Evolutionary conservation across 768 basidiomycete genomes (phyloP), one percentile per base, ranked within the genome.

Genomic region (Strobilomyces dryophilus): DNA sequence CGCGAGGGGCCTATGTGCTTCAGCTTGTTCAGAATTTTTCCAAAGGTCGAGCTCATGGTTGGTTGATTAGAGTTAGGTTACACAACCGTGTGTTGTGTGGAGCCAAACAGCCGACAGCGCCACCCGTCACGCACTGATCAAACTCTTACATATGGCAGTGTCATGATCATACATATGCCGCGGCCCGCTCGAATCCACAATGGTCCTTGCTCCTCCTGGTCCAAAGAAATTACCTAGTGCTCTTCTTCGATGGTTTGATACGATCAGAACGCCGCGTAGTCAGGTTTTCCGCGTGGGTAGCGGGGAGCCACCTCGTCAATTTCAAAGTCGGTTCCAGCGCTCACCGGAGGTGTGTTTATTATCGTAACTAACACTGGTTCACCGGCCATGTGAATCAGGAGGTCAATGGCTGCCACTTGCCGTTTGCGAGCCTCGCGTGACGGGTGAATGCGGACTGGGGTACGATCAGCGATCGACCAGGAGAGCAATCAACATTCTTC

Each of bases 391-490:
- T 35, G 60, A 27, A 47, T 41, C 49, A n/a, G 45, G 12, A 24
- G n/a, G 36, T 11, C 18, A 11, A 4, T 56, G 44, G 5, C 47
- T n/a, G 21, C 40, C 32, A 14, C 24, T 49, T 24, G 10, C 18
- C 20, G 41, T 40, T 53, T 29, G 26, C 29, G 9, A 34, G 32
- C 24, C 34, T 24, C 21, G 26, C 18, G 21, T 15, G 40, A 42
- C 24, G 10, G 21, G 35, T 48, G 29, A 46, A 47, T 20, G 21
- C 45, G 26, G 59, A 57, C 44, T 27, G 37, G 54, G 42, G 45
- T 50, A 46, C 39, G 63, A 67, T 66, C 65, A 47, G 42, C 58
- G 62, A 66, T 64, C 65, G 58, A 55, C 58, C 57, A 53, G 58
- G 53, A 57, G 55, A 55, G 53, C 51, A 57, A 61, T 59, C 52